Percentiles rank a stretch among this genome's conserved stretches.
phyloP scores from a whole-genome alignment of 176 grass and related monocot species.

The Areca catechu region DNA sequence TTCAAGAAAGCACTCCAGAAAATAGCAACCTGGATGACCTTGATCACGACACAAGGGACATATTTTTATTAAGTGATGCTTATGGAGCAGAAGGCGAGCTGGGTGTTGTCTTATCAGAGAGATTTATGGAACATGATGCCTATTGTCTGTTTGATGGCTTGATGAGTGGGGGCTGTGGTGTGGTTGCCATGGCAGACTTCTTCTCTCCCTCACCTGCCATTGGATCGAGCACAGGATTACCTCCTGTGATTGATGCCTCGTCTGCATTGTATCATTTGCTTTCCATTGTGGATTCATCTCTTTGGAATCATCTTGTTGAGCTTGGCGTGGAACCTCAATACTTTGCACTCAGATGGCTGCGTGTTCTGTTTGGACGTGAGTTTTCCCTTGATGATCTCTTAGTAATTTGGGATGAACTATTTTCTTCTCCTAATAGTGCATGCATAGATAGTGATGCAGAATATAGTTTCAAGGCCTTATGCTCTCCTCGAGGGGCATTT shows the following conservation, averaged over 20 bases:
- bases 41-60: slow-evolving; percentile 60
- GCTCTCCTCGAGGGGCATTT: slow-evolving; percentile 81
- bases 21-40: slow-evolving; percentile 52
- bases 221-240: slow-evolving; percentile 42
- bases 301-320: slow-evolving; percentile 85
- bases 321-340: slow-evolving; percentile 90
- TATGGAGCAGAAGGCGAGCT: slow-evolving; percentile 96
- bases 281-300: slow-evolving; percentile 59
- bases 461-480: slow-evolving; percentile 57
- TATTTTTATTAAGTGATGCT: slow-evolving; percentile 77
- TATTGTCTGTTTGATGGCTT: slow-evolving; percentile 92
- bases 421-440: slow-evolving; percentile 52
- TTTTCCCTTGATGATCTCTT: slow-evolving; percentile 71
- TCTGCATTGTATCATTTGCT: slow-evolving; percentile 92
- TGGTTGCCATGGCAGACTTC: slow-evolving; percentile 69
- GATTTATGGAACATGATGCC: slow-evolving; percentile 98
- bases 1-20: slow-evolving; percentile 32
- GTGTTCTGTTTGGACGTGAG: slow-evolving; percentile 91
- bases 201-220: slow-evolving; percentile 42
- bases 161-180: slow-evolving; percentile 58
- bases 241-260: slow-evolving; percentile 82
- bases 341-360: slow-evolving; percentile 91
- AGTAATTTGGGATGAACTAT: slow-evolving; percentile 75
- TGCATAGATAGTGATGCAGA: slow-evolving; percentile 34
- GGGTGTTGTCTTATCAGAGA: slow-evolving; percentile 83